Base-by-base conservation (phyloP, 768 basidiomycete species). In the Tricholoma furcatifolium region DNA sequence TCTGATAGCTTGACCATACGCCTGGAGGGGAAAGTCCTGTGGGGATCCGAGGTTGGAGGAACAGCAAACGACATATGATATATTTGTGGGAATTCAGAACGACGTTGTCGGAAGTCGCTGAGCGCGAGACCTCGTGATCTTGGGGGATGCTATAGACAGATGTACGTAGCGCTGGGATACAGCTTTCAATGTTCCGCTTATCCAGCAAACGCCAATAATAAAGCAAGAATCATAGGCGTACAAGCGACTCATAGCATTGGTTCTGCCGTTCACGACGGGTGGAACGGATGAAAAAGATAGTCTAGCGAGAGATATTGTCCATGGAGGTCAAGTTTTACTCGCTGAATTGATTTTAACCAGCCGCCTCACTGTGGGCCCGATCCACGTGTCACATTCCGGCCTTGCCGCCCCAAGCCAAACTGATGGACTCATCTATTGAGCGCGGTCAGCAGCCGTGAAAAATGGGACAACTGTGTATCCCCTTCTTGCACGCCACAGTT, bases 381-480 rank as follows among this genome's bases (percentile, higher is more conserved):
- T 17, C 44, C 54, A 43, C 52, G 51, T 49, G 45, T 41, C 36
- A 47, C 23, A 46, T 40, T 55, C 57, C 57, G 56, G 53, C n/a
- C 40, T 52, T 38, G 48, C 59, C 56, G 40, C 50, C 43, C 12
- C 54, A 55, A 57, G 48, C 47, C 53, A 60, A 57, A 40, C 51
- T 55, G 56, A 60, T 54, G 49, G 53, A 8, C 21, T 48, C 52
- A 45, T 41, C 20, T 30, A 27, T 24, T 17, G 17, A 36, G 21
- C 23, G 18, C 21, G 47, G 62, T 65, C 63, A 65, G 61, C 61
- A 59, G 58, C 66, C 67, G 66, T 56, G 59, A 54, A 65, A 65
- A 58, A 55, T 63, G 66, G 64, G 53, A 63, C n/a, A 55, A 51
- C 18, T 31, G 43, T 47, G 24, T 56, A 58, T 57, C 53, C 52